These are phyloP conservation scores for Termitomyces sp. DNA, from an alignment of 768 basidiomycete species.

Conservation along the genomic window DNA sequence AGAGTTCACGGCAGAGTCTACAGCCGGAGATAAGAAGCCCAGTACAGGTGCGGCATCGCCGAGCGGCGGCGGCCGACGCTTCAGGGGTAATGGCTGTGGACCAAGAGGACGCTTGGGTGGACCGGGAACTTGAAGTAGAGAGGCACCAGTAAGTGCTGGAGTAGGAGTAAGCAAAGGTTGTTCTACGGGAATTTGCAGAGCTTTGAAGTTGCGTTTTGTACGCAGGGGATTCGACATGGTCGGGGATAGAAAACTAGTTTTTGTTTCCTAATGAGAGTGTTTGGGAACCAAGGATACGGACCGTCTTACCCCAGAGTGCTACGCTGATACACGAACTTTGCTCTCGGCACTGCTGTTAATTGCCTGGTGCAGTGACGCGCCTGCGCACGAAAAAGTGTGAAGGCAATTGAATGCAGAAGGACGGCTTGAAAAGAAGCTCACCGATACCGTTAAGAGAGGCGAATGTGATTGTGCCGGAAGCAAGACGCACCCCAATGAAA, in stretches of 20 bases:
- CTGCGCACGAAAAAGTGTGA: background rate
- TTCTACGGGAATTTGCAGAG: conserved; percentile 63
- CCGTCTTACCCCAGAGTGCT: background rate
- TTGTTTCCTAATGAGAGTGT: background rate
- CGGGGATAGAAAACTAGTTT: background rate
- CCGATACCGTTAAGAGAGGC: background rate
- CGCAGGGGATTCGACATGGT: conserved; percentile 43
- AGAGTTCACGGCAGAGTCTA: conserved; percentile 13
- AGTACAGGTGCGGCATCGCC: conserved; percentile 37
- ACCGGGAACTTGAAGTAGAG: conserved; percentile 24
- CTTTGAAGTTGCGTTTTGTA: conserved; percentile 91
- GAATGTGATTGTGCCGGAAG: background rate
- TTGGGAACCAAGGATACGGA: background rate
- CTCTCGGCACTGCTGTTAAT: background rate
- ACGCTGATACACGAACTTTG: background rate
- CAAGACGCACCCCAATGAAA: background rate
- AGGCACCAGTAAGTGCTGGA: background rate
- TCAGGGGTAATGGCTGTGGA: conserved; percentile 19
- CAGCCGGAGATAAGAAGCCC: conserved; percentile 10
- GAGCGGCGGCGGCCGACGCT: conserved; percentile 61
- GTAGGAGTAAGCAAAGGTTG: conserved; percentile 21
- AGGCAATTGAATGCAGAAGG: background rate
- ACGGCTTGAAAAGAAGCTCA: background rate
- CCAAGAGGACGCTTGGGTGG: conserved; percentile 27
- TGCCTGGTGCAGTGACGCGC: background rate